Percentiles rank a stretch among this genome's conserved stretches.
Conservation (phyloP, 1,139 yeast species). For the Saccharomyces hybrid region DNA sequence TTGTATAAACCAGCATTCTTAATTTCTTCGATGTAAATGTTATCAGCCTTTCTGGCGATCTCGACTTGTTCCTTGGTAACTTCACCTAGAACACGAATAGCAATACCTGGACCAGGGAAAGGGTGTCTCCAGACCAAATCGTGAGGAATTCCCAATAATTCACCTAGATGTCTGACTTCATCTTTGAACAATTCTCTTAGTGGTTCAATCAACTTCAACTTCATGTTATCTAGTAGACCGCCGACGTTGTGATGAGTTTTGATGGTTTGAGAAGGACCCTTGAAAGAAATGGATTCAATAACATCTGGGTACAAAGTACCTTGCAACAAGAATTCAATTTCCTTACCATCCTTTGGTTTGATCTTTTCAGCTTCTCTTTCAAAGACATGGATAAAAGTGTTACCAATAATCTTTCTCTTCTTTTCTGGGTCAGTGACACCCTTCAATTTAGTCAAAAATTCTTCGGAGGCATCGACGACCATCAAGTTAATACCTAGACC, state of each 20-base stretch:
- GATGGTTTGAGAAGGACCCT: conserved; percentile 98
- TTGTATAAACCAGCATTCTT: conserved; percentile 86
- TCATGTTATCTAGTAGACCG: conserved; percentile 95
- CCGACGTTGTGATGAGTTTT: conserved; percentile 99
- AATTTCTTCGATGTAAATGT: conserved; percentile 92
- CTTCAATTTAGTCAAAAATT: conserved; percentile 74
- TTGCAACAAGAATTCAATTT: conserved; percentile 86
- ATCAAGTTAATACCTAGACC: conserved; percentile 92
- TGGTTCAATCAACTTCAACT: conserved; percentile 95
- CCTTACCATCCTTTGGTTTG: conserved; percentile 82
- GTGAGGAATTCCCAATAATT: conserved; percentile 88
- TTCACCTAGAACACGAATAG: conserved; percentile 95
- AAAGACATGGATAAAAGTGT: conserved; percentile 84
- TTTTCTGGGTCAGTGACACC: conserved; percentile 98
- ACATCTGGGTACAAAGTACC: conserved; percentile 88
- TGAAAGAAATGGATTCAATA: conserved; percentile 95
- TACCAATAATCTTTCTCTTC: conserved; percentile 97
- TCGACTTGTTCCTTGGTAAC: conserved; percentile 87
- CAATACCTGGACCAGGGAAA: conserved; percentile 99
- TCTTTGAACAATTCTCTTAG: conserved; percentile 96
- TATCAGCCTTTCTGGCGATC: conserved; percentile 96
- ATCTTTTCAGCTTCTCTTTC: conserved; percentile 93
- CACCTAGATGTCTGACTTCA: conserved; percentile 95
- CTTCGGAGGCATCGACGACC: conserved; percentile 89
- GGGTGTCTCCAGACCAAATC: conserved; percentile 99